These are phyloP conservation scores for Pseudogymnoascus sp. DNA, from an alignment of 2,329 filamentous ascomycete genomes.

Conservation along the genomic window DNA sequence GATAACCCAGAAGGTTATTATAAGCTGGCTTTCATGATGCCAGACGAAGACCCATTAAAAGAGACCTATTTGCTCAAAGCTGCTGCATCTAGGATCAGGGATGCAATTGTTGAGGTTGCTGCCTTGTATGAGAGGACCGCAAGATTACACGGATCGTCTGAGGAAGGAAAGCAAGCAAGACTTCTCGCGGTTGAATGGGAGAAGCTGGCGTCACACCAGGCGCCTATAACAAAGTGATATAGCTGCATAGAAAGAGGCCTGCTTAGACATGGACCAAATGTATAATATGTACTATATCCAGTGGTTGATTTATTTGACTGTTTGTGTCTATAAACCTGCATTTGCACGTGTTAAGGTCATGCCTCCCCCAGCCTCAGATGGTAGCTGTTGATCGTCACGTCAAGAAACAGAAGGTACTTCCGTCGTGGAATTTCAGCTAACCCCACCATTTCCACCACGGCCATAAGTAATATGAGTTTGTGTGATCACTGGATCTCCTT, in stretches of 20 bases:
- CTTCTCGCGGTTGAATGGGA: not conserved
- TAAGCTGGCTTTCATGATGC: conserved; percentile 21
- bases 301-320: not conserved
- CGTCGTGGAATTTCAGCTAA: not conserved
- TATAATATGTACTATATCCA: not conserved
- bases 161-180: not conserved
- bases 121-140: not conserved
- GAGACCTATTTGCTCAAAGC: conserved; percentile 26
- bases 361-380: no score
- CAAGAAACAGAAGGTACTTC: not conserved
- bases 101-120: conserved; percentile 18
- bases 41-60: conserved; percentile 14
- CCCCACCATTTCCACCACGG: not conserved
- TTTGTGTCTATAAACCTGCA: not conserved
- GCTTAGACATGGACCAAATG: not conserved
- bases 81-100: conserved; percentile 24
- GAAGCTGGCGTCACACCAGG: not conserved
- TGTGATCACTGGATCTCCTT: not conserved
- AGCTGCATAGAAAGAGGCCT: not conserved
- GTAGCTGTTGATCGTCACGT: not conserved
- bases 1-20: conserved; percentile 27
- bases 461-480: not conserved
- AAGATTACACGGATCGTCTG: not conserved
- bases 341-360: not conserved
- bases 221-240: not conserved